Conservation (phyloP, 2,329 filamentous ascomycete species). For the Pseudogymnoascus sp. region DNA sequence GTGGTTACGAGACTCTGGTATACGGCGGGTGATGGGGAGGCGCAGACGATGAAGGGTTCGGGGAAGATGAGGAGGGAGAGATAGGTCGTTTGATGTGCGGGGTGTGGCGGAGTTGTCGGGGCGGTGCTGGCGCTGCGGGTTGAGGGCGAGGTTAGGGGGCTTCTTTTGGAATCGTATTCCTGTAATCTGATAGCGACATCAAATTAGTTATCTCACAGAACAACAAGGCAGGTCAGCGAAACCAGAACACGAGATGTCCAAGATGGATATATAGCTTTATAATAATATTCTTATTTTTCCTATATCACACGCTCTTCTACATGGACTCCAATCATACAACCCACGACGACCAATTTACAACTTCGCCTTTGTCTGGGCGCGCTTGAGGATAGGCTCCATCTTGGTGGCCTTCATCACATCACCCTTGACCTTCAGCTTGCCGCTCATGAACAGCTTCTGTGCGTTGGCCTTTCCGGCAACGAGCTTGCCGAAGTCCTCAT, state of each 20-base stretch:
- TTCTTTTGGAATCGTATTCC: too few relatives aligned
- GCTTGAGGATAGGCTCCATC: slow-evolving; percentile 87
- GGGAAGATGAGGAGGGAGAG: too few relatives aligned
- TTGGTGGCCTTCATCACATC: slow-evolving; percentile 98
- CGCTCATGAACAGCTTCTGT: slow-evolving; percentile 94
- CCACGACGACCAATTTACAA: slow-evolving; percentile 45
- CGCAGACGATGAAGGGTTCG: not conserved
- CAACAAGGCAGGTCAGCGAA: not conserved
- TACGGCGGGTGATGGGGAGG: not conserved
- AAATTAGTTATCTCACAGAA: not conserved
- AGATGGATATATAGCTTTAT: not conserved
- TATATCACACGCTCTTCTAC: not conserved
- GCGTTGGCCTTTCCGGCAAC: slow-evolving; percentile 85
- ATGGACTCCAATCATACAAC: not conserved
- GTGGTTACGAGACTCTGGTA: not conserved
- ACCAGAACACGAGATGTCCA: not conserved
- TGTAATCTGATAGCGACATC: too few relatives aligned
- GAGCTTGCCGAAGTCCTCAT: slow-evolving; percentile 78
- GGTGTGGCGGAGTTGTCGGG: not conserved
- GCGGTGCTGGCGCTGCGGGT: not conserved
- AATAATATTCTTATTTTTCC: not conserved
- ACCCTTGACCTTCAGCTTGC: slow-evolving; percentile 96
- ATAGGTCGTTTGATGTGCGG: too few relatives aligned
- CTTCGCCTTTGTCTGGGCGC: slow-evolving; percentile 77
- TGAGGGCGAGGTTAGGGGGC: too few relatives aligned